These are phyloP conservation scores for Penicillium robsamsonii DNA, from an alignment of 495 filamentous ascomycete species.

Conservation along the genomic window DNA sequence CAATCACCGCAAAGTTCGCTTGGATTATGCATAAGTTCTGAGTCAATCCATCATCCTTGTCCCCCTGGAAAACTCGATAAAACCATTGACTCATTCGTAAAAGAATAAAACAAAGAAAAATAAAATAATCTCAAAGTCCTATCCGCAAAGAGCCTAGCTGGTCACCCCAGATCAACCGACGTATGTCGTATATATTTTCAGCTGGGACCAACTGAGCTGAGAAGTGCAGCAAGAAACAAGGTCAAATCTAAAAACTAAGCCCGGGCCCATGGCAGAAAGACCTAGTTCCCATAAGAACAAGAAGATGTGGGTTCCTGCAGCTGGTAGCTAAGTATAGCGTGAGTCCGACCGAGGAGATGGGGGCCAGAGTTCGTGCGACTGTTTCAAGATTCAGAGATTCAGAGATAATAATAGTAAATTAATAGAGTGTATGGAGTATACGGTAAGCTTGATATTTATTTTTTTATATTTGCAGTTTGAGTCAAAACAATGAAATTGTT, in stretches of 20 bases:
- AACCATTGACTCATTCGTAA: neutral
- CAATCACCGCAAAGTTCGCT: neutral
- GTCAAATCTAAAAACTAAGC: neutral
- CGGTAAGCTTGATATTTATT: neutral
- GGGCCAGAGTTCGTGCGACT: constrained; percentile 2
- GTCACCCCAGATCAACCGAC: neutral
- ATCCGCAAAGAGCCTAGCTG: neutral
- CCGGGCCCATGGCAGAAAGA: neutral
- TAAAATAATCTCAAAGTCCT: neutral
- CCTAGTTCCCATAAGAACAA: neutral
- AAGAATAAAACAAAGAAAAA: neutral
- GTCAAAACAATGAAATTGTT: neutral
- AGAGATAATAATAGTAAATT: constrained; percentile 8
- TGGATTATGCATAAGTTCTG: neutral
- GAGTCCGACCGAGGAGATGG: neutral
- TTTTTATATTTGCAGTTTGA: neutral
- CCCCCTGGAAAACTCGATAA: neutral
- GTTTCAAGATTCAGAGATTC: neutral
- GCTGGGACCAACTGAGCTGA: neutral
- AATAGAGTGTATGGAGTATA: neutral
- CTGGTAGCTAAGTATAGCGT: constrained; percentile 7
- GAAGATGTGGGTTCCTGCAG: neutral
- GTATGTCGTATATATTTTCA: neutral
- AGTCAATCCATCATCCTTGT: neutral
- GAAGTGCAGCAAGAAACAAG: neutral